Base-by-base conservation (phyloP, 768 basidiomycete species). In the Suillus subluteus region DNA sequence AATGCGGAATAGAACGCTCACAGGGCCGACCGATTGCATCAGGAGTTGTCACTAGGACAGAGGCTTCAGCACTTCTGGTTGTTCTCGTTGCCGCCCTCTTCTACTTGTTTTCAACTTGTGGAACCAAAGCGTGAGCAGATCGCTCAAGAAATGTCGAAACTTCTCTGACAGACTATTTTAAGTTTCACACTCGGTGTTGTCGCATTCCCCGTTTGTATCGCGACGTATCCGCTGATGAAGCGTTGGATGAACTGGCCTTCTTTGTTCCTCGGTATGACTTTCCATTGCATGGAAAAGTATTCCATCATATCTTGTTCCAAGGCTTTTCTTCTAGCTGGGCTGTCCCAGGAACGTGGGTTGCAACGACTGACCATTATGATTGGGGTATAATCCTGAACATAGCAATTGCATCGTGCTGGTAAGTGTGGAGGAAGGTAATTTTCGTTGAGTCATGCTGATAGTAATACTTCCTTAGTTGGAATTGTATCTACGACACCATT, bases 71-170 rank as follows among this genome's bases (percentile, higher is more conserved):
- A 12, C 30, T 55, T 35, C 32, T 55, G 11, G 18, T 5, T 11
- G 18, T 35, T 55, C 54, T 55, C 30, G 18, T 55, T 32, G 16
- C 54, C 5, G 18, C 30, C 30, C 30, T 18, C 16, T 55, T 55
- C 30, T 55, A 55, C 54, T 18, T 32, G 18, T 55, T 55, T 55
- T 55, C 30, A 11, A 55, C 52, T 55, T 32, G 54, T 32, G 54
- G 54, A 18, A 32, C 30, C 30, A 55, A 55, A 55, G 30, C 30
- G 54, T 55, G 54, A 32, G 30, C 30, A 21, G 18, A 32, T 21
- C 52, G 32, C 8, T 18, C 9, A 32, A 55, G 2, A 21, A 21
- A 32, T 32, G 4, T 21, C 18, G 15, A 21, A 21, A 55, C 30
- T 32, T 21, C 8, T 11, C 30, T 15, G 30, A 32, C 30, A 32